phyloP scores from a whole-genome alignment of 441 rosid species.

The Eruca vesicaria region DNA sequence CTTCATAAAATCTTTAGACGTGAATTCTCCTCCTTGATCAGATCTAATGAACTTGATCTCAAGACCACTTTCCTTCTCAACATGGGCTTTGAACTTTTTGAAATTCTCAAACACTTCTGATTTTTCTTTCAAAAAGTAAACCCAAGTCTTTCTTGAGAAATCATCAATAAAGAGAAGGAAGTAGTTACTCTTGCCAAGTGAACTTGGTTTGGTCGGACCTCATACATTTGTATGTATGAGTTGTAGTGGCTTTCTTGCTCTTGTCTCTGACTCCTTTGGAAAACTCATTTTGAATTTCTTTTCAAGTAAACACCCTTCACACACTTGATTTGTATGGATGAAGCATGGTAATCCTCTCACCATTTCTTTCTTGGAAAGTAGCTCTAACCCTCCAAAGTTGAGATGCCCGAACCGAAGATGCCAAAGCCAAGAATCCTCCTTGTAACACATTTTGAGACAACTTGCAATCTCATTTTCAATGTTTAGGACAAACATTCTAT shows the following conservation, averaged over 20 bases:
- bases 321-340: no score
- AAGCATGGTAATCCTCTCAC: no score
- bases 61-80: background rate
- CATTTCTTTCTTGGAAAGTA: no score
- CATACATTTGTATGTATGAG: background rate
- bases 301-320: no score
- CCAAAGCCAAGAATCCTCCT: no score
- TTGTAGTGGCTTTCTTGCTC: background rate
- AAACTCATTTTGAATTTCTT: background rate
- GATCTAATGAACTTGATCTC: background rate
- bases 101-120: background rate
- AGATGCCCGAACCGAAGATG: no score
- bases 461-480: no score
- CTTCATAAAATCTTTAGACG: background rate
- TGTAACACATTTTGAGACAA: no score
- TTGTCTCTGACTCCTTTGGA: background rate
- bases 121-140: background rate
- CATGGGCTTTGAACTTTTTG: background rate
- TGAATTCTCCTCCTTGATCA: background rate
- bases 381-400: no score
- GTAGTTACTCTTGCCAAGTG: background rate
- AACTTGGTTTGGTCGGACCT: no score
- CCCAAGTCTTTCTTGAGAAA: background rate
- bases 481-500: no score
- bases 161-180: constrained; percentile 4